Evolutionary conservation across 23 red algal genomes (phyloP).

Genomic region (Gracilaria caudata): DNA sequence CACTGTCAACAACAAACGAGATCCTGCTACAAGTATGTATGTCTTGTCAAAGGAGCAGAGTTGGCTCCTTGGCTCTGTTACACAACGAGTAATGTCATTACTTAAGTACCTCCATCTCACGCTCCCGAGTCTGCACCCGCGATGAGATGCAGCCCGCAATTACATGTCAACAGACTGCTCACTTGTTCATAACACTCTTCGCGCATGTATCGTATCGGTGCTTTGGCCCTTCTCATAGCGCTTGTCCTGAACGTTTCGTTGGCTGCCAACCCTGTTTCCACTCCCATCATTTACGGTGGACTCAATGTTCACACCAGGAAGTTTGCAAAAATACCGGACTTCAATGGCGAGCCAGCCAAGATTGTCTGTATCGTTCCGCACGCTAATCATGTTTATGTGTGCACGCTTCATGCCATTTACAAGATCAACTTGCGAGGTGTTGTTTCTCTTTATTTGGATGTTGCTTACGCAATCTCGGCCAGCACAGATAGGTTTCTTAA

Average conservation of each 20-base stretch:
- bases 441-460: constrained; percentile 53
- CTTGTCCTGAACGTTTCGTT: neutral
- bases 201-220: neutral
- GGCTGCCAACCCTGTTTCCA: constrained; percentile 47
- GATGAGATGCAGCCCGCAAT: neutral
- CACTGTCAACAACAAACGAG: no score
- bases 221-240: neutral
- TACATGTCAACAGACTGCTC: neutral
- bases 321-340: constrained; percentile 42
- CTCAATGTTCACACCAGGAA: constrained; percentile 35
- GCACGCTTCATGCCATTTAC: constrained; percentile 37
- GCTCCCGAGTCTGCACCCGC: neutral
- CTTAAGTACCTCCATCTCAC: neutral
- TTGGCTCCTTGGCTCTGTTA: neutral
- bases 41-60: neutral
- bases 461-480: neutral
- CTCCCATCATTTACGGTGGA: constrained; percentile 29
- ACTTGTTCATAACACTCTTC: neutral
- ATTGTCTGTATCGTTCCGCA: constrained; percentile 49
- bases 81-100: neutral
- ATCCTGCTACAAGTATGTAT: neutral
- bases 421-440: constrained; percentile 10
- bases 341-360: constrained; percentile 11
- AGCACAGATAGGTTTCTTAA: constrained; percentile 16
- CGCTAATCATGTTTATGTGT: constrained; percentile 26